Base-by-base conservation (phyloP, 2,329 filamentous ascomycete genomes). In the Curvularia hawaiiensis region DNA sequence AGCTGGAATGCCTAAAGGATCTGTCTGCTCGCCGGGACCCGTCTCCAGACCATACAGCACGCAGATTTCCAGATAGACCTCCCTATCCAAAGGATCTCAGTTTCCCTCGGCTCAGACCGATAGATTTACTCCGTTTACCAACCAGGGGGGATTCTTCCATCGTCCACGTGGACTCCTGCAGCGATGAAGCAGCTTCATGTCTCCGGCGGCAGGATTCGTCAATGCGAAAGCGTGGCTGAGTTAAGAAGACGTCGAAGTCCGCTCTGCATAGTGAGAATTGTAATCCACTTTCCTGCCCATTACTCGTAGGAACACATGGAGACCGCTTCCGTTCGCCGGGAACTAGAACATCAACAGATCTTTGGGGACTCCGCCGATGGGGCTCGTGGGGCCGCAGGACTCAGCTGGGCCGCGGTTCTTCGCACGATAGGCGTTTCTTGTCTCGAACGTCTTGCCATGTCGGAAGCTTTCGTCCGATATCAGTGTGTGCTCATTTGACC, bases 1-100 rank as follows among this genome's bases (percentile, higher is more conserved):
- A 44, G 31, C 30, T 52, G 30, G 22, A 31, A 40, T 31, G 45
- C 46, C 10, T 31, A 41, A 52, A 56, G 53, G 53, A 56, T 56
- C 33, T 14, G 12, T 46, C 33, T 31, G 12, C 48, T 52, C 35
- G 45, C 14, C 10, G 38, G 22, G 41, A 18, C 33, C 6, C 35
- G 26, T 35, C 30, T 46, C 53, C 22, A 16, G 49, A 12, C 35
- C 28, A 26, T 16, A 49, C n/a, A 30, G 39, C 6, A 35, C 12
- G 20, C 30, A 2, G 35, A 31, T n/a, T 7, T 24, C 43, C 18
- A 49, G 20, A 33, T 22, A 8, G 35, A 18, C 28, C 18, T 44
- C 50, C 7, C 7, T 20, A 20, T 20, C 26, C 28, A 38, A 38
- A 18, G 45, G 18, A 22, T 24, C 30, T 18, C 30, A 2, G 44